phyloP scores from a whole-genome alignment of 768 basidiomycete species.

The Roridomyces roridus region DNA sequence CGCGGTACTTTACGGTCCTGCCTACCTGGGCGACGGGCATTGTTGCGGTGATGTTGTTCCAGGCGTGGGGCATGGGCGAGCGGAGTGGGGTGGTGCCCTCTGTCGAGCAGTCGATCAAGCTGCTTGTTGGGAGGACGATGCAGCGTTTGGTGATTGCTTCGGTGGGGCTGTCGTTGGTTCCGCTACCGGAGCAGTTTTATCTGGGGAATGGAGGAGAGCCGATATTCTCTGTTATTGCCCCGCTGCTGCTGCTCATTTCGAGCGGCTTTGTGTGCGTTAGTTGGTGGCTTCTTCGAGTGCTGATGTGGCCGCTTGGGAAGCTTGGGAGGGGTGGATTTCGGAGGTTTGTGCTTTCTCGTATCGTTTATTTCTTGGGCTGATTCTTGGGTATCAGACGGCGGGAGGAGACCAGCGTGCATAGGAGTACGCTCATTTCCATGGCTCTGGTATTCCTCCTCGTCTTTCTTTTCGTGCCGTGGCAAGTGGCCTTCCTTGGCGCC shows the following conservation, averaged over 20 bases:
- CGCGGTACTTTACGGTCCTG: slow-evolving; percentile 77
- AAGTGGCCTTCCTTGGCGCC: slow-evolving; percentile 86
- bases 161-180: slow-evolving; percentile 56
- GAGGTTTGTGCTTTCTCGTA: slow-evolving; percentile 41
- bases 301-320: slow-evolving; percentile 55
- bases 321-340: slow-evolving; percentile 36
- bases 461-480: slow-evolving; percentile 85
- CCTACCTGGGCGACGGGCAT: slow-evolving; percentile 79
- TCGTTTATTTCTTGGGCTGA: background rate
- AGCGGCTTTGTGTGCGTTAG: slow-evolving; percentile 67
- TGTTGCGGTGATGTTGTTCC: slow-evolving; percentile 62
- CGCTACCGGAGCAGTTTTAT: slow-evolving; percentile 58
- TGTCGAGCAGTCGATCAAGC: slow-evolving; percentile 53
- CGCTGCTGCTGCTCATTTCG: slow-evolving; percentile 61
- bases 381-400: slow-evolving; percentile 30
- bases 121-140: slow-evolving; percentile 46
- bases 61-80: slow-evolving; percentile 52
- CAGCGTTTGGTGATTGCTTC: slow-evolving; percentile 51
- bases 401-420: slow-evolving; percentile 45
- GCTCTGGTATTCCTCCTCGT: slow-evolving; percentile 67
- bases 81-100: slow-evolving; percentile 44
- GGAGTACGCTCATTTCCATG: slow-evolving; percentile 64
- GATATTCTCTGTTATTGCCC: slow-evolving; percentile 57
- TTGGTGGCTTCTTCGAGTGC: slow-evolving; percentile 57
- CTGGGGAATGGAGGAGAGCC: slow-evolving; percentile 65